Conservation (phyloP, 2,329 filamentous ascomycete species). For the Aspergillus pseudoviridinutans region DNA sequence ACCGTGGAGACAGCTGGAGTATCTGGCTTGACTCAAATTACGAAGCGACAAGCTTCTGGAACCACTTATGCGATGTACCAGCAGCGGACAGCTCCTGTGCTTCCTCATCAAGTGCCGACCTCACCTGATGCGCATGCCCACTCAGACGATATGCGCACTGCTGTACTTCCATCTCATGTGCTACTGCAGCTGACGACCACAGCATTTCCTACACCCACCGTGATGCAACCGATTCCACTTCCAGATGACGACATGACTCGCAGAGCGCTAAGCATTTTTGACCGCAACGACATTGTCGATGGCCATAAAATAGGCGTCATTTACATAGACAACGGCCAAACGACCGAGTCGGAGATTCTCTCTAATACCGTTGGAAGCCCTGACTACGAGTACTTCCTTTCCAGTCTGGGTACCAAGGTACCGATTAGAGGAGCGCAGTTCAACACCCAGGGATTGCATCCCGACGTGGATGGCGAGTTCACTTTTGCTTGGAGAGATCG, state of each 20-base stretch:
- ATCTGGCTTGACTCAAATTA: constrained; percentile 47
- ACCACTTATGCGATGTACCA: constrained; percentile 48
- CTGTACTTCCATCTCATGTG: constrained; percentile 45
- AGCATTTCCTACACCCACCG: constrained; percentile 42
- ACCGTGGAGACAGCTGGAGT: constrained; percentile 47
- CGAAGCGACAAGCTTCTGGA: constrained; percentile 49
- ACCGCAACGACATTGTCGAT: constrained; percentile 84
- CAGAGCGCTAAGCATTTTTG: constrained; percentile 75
- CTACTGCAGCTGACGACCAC: constrained; percentile 43
- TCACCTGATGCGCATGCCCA: constrained; percentile 38
- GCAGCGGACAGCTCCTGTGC: constrained; percentile 43
- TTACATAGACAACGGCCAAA: constrained; percentile 86
- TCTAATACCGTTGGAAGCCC: constrained; percentile 80
- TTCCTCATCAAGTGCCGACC: constrained; percentile 43
- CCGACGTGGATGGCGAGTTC: constrained; percentile 77
- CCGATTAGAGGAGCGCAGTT: constrained; percentile 77
- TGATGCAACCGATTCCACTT: constrained; percentile 68
- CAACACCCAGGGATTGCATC: constrained; percentile 89
- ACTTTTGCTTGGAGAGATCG: constrained; percentile 93
- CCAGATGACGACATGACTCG: constrained; percentile 68
- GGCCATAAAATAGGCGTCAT: constrained; percentile 94
- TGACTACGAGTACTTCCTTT: constrained; percentile 83
- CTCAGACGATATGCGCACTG: constrained; percentile 35
- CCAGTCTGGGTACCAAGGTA: constrained; percentile 75
- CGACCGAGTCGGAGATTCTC: constrained; percentile 75